Percentiles rank a stretch among this genome's conserved stretches.
These are phyloP conservation scores for Boeremia exigua DNA, from an alignment of 2,329 filamentous ascomycete species.

Conservation along the genomic window DNA sequence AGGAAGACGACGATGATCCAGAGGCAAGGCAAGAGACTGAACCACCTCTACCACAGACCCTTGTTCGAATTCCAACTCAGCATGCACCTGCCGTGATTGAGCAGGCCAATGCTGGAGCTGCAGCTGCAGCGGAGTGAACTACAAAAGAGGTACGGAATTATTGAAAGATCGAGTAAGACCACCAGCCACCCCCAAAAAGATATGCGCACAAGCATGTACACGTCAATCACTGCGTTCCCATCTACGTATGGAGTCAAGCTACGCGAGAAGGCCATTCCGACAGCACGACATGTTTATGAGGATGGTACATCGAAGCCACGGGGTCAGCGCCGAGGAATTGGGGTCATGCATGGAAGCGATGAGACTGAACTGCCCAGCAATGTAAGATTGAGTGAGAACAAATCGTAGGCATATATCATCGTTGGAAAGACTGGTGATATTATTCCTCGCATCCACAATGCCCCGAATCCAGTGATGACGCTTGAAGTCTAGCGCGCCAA, in stretches of 20 bases:
- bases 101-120: slow-evolving; percentile 40
- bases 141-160: no score
- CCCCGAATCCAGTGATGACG: background rate
- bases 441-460: background rate
- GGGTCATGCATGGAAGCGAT: background rate
- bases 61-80: slow-evolving; percentile 84
- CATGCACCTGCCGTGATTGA: slow-evolving; percentile 56
- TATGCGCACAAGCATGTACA: background rate
- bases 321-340: background rate
- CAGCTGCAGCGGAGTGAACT: slow-evolving; percentile 20
- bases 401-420: no score
- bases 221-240: background rate
- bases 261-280: background rate
- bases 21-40: slow-evolving; percentile 50
- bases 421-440: background rate
- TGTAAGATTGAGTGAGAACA: no score
- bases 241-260: background rate
- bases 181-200: background rate
- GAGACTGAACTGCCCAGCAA: background rate
- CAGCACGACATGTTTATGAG: background rate
- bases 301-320: background rate
- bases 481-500: slow-evolving; percentile 15
- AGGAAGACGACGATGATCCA: slow-evolving; percentile 51
- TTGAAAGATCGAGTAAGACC: background rate
- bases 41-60: slow-evolving; percentile 74